phyloP scores from a whole-genome alignment of 192 early-diverging fungal species.

The Backusella macrospora region DNA sequence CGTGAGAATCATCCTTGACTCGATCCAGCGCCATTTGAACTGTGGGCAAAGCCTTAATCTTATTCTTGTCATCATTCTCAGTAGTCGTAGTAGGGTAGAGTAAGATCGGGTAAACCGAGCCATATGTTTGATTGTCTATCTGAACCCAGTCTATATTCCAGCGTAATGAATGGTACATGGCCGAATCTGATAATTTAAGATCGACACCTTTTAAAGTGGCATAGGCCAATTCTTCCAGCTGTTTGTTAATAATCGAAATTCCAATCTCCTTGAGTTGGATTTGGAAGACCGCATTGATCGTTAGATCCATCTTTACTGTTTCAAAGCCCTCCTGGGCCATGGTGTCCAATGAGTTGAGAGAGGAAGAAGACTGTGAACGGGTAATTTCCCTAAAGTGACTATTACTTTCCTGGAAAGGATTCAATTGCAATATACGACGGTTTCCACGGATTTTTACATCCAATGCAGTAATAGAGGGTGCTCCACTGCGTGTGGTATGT shows the following conservation, averaged over 20 bases:
- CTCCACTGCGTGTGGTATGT: constrained; percentile 55
- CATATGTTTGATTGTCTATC: constrained; percentile 96
- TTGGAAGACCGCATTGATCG: constrained; percentile 63
- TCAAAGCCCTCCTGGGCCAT: constrained; percentile 50
- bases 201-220: constrained; percentile 76
- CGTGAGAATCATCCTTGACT: constrained; percentile 92
- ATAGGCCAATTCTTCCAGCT: constrained; percentile 87
- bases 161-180: constrained; percentile 75
- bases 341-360: constrained; percentile 1
- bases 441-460: constrained; percentile 75
- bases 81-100: constrained; percentile 89
- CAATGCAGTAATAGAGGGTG: constrained; percentile 58
- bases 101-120: constrained; percentile 87
- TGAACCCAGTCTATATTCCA: constrained; percentile 89
- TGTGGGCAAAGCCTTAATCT: constrained; percentile 51
- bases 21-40: constrained; percentile 77
- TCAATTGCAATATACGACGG: constrained; percentile 68
- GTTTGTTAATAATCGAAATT: constrained; percentile 82
- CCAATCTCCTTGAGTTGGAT: constrained; percentile 88
- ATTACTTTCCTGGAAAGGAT: constrained; percentile 65
- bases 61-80: constrained; percentile 64
- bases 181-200: constrained; percentile 80
- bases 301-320: constrained; percentile 51
- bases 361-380: constrained; percentile 12
- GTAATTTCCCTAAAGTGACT: constrained; percentile 57